These are phyloP conservation scores for Sclerotinia borealis DNA, from an alignment of 2,329 filamentous ascomycete genomes.

Conservation along the genomic window DNA sequence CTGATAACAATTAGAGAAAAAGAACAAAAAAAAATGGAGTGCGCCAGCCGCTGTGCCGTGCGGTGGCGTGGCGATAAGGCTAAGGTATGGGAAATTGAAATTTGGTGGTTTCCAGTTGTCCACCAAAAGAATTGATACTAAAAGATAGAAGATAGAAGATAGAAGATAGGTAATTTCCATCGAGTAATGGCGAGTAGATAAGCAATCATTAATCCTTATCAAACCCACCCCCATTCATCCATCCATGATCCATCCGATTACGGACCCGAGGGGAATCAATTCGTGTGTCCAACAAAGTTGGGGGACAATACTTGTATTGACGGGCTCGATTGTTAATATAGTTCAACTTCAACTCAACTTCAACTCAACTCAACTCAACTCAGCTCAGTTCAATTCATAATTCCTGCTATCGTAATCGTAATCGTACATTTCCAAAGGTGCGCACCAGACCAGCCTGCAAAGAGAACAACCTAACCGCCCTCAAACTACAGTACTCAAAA, in stretches of 20 bases:
- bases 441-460: not conserved
- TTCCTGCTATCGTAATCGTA: not conserved
- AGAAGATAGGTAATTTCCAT: not conserved
- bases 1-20: not conserved
- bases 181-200: slow-evolving; percentile 8
- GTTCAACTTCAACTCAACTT: not conserved
- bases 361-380: not conserved
- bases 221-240: not conserved
- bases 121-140: not conserved
- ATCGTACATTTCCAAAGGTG: not conserved
- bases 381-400: not conserved
- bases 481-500: no score
- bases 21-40: not conserved
- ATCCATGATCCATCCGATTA: not conserved
- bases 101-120: not conserved
- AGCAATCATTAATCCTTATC: not conserved
- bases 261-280: not conserved
- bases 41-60: no score
- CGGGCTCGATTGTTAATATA: no score
- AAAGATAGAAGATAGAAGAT: no score
- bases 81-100: not conserved
- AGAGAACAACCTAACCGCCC: not conserved
- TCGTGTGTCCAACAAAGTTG: no score
- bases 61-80: not conserved
- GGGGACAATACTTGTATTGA: no score